These are phyloP conservation scores for Wickerhamiella spandovensis DNA, from an alignment of 805 yeast species.

Conservation along the genomic window DNA sequence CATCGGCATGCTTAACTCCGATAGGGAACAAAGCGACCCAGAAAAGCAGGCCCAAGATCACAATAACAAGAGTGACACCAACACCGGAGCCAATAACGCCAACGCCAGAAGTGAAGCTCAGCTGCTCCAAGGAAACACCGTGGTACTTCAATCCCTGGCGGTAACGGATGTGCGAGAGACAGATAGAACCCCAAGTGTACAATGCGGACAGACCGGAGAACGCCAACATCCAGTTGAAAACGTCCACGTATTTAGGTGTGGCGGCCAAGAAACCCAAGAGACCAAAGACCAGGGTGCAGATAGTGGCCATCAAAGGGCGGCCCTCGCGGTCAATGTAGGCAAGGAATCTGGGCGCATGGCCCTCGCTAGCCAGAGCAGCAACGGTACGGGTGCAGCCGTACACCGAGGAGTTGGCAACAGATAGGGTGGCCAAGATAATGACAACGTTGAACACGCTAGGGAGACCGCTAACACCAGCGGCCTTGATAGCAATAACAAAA, in stretches of 20 bases:
- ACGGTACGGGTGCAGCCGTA: slow-evolving; percentile 59
- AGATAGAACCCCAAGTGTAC: slow-evolving; percentile 68
- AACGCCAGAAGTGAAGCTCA: slow-evolving; percentile 42
- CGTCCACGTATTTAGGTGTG: slow-evolving; percentile 33
- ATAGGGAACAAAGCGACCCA: slow-evolving; percentile 51
- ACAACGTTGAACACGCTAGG: slow-evolving; percentile 63
- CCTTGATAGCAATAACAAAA: slow-evolving; percentile 55
- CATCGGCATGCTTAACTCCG: slow-evolving; percentile 26
- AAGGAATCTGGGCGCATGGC: slow-evolving; percentile 45
- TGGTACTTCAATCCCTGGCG: slow-evolving; percentile 47
- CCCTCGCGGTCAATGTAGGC: slow-evolving; percentile 67
- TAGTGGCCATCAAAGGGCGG: slow-evolving; percentile 61
- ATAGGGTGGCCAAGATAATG: slow-evolving; percentile 51
- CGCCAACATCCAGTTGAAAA: slow-evolving; percentile 68
- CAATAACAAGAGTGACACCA: slow-evolving; percentile 37
- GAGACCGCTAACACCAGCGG: slow-evolving; percentile 52
- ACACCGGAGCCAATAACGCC: slow-evolving; percentile 49
- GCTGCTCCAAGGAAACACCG: slow-evolving; percentile 52
- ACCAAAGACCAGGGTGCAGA: slow-evolving; percentile 35
- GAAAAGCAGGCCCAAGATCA: slow-evolving; percentile 50
- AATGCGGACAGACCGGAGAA: slow-evolving; percentile 65
- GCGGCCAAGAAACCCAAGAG: slow-evolving; percentile 51
- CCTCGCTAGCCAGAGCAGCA: slow-evolving; percentile 53
- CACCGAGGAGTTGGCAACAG: slow-evolving; percentile 63
- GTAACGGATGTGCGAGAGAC: slow-evolving; percentile 55